Evolutionary conservation across 1,139 yeast genomes (phyloP), one percentile per base, ranked within the genome.

Genomic region (Pichia sp.): DNA sequence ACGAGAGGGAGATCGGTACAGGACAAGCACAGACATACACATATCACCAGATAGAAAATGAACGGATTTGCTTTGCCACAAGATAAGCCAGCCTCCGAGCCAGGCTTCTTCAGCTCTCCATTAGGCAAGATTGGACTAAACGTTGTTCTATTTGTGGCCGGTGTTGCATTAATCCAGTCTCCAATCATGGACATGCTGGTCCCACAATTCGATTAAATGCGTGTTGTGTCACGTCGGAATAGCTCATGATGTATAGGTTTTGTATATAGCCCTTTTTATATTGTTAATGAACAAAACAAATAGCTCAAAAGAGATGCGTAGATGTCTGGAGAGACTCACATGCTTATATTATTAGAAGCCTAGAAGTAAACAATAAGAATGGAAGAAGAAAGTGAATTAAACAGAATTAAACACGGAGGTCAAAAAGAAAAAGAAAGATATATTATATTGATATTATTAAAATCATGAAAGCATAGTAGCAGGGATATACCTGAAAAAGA

Each of bases 161-260:
- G 93, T 68, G 87, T 85, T 62, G 82, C 82, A 26, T 80, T 86
- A 71, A 81, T 87, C 62, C 89, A 84, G 74, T 84, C 90, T 49
- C 86, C 92, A 61, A 73, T 85, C 67, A 85, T 85, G 89, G 93
- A 86, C 57, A 80, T 84, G 82, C 74, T 87, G 73, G 90, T 85
- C 63, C 93, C 93, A 55, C 92, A 86, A 71, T 77, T 81, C 70
- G 78, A 74, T 65, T 69, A 60, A 49, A 48, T 32, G 16, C 16
- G 15, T 19, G 23, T 19, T 19, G 34, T 31, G 34, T 11, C 34
- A 11, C 34, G 34, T 5, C 34, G 34, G 11, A 45, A 30, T 16
- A 15, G 15, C 19, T 4, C 2, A 13, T 5, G 11, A 30, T n/a
- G 29, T 49, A 30, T 34, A 19, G 11, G 8, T 15, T 36, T 6